Evolutionary conservation across 768 basidiomycete species (phyloP), one percentile per base, ranked within the genome.

Genomic region (Mycena latifolia): DNA sequence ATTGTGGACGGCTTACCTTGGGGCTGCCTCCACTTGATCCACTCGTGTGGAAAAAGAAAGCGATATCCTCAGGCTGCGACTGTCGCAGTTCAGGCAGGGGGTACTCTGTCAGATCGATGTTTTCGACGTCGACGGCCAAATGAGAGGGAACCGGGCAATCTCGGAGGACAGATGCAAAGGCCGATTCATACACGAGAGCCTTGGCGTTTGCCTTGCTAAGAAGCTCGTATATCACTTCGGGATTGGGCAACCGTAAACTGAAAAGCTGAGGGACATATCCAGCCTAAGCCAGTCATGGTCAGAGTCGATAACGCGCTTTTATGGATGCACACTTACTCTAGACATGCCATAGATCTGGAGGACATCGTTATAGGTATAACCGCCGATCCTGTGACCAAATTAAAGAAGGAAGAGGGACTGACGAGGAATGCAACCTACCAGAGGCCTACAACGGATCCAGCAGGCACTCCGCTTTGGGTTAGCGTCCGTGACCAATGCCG

Each of bases 11-110:
- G 45, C 15, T 31, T 15, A 69, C 68, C 64, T 89, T 91, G 2
- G 89, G 89, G 59, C 83, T 85, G 37, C 89, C 89, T 18, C 87
- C 88, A 12, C 88, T 89, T 47, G 88, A 88, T 35, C 89, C 89
- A 65, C 87, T 88, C 3, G 89, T 89, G 72, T 90, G 89, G 78
- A 89, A 91, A 48, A 89, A 80, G 78, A 90, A 86, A 12, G 75
- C 79, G 45, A 77, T 73, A 22, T 78, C 79, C 22, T 76, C 74
- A 55, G 69, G 63, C 48, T 71, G 54, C 59, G 69, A 61, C 64
- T 66, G 22, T 54, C 78, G 77, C 28, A 86, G 66, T 10, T 77
- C 71, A 45, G 85, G 86, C 17, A 89, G 75, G 31, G 78, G 62
- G 5, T 75, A 73, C 43, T 72, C 69, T 27, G 76, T 72, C 35